Percentiles rank a stretch among this genome's conserved stretches.
Conservation (phyloP, 179 eudicot genomes). For the Vitellaria paradoxa region DNA sequence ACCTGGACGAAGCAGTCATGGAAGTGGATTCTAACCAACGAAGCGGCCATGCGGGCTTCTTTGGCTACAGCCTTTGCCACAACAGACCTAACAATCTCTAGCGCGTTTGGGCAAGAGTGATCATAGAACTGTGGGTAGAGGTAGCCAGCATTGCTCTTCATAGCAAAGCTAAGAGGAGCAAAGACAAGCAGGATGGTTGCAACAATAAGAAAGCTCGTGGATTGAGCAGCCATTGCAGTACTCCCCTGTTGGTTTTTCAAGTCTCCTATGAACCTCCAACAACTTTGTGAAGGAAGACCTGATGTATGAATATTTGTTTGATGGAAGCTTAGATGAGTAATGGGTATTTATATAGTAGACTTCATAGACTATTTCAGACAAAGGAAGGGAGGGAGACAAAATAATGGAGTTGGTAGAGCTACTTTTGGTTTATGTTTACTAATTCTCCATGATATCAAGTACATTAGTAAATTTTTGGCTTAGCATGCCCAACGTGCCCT, state of each 20-base stretch:
- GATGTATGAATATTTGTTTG: constrained; percentile 14
- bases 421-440: background rate
- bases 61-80: constrained; percentile 70
- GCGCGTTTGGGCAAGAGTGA: constrained; percentile 67
- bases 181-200: constrained; percentile 28
- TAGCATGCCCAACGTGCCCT: background rate
- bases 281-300: background rate
- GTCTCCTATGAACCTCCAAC: background rate
- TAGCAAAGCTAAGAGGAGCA: constrained; percentile 44
- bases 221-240: constrained; percentile 32
- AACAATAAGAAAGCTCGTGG: constrained; percentile 29
- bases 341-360: constrained; percentile 19
- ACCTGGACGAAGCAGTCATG: constrained; percentile 96
- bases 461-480: constrained; percentile 4
- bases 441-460: background rate
- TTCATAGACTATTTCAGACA: background rate
- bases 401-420: constrained; percentile 27
- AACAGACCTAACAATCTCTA: constrained; percentile 54
- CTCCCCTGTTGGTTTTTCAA: background rate
- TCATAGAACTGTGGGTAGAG: constrained; percentile 83
- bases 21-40: constrained; percentile 73
- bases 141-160: constrained; percentile 34
- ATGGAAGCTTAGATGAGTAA: constrained; percentile 1
- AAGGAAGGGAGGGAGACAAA: background rate
- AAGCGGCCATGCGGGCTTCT: constrained; percentile 87